Base-by-base conservation (phyloP, 2,329 filamentous ascomycete genomes). In the Lasiodiplodia hormozganensis region DNA sequence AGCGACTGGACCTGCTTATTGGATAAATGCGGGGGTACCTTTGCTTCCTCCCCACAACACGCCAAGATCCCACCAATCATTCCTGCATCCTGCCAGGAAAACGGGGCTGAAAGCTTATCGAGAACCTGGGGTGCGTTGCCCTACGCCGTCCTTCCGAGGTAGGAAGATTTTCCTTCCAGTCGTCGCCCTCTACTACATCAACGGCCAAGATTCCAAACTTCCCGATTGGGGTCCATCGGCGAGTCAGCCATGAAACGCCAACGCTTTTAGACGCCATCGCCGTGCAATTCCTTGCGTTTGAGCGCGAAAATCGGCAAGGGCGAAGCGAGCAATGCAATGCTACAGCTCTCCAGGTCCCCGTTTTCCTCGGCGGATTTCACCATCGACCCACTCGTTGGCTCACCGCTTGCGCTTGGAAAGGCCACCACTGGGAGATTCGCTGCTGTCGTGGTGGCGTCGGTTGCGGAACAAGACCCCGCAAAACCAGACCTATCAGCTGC, bases 1-100 rank as follows among this genome's bases (percentile, higher is more conserved):
- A 64, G 28, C 18, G 12, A 31, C 40, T 21, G 8, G 21, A 6
- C 21, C 47, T 14, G 31, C 43, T 36, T 64, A 52, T 64, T 64
- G 60, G 60, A 52, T 52, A 64, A 64, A 64, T 64, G 60, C 60
- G 60, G 60, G 60, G 60, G n/a, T 52, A 64, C 60, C 38, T 25
- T 34, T 52, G n/a, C 60, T 38, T 64, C 47, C 10, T n/a, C n/a
- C 36, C 28, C 10, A 14, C 25, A 28, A 49, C 14, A 8, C 51
- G 60, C 60, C 60, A 52, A 28, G 60, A 38, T 62, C 47, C 54
- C 60, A 64, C 60, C 60, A 64, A 64, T 64, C 60, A 51, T 7
- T 38, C 21, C 25, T 16, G 10, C 34, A 34, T 52, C 12, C 7
- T 49, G 16, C 23, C 38, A 31, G 40, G 7, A 49, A 10, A 47